phyloP scores from a whole-genome alignment of 371 early-diverging fungal genomes.

The Cokeromyces recurvatus region DNA sequence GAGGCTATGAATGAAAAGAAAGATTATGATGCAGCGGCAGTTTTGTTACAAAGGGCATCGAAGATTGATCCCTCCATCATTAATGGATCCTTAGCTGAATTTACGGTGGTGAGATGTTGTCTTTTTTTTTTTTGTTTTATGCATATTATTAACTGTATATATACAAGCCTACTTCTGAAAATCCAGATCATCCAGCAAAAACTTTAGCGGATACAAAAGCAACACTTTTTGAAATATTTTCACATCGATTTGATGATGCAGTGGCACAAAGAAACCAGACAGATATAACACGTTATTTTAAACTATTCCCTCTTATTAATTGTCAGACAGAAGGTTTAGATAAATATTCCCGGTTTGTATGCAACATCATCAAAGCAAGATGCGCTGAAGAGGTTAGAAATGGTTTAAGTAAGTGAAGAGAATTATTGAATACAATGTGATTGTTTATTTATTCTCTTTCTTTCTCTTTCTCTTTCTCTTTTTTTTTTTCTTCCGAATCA shows the following conservation, averaged over 20 bases:
- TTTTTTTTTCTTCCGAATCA: too few species aligned
- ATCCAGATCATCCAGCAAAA: slow-evolving; percentile 64
- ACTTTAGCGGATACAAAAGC: slow-evolving; percentile 58
- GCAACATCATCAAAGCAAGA: slow-evolving; percentile 65
- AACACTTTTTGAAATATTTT: slow-evolving; percentile 63
- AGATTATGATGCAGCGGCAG: slow-evolving; percentile 78
- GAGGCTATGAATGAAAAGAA: slow-evolving; percentile 56
- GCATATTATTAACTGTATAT: neutral
- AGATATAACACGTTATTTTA: slow-evolving; percentile 79
- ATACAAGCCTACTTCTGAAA: slow-evolving; percentile 50
- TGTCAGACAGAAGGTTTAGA: slow-evolving; percentile 81
- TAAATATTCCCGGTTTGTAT: slow-evolving; percentile 80
- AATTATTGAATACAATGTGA: neutral
- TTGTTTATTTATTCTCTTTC: slow-evolving; percentile 7
- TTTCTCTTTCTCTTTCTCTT: too few species aligned
- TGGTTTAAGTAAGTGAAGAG: slow-evolving; percentile 28
- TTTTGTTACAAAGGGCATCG: slow-evolving; percentile 62
- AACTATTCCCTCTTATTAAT: slow-evolving; percentile 84
- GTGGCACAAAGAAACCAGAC: slow-evolving; percentile 64
- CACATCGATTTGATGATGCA: slow-evolving; percentile 76
- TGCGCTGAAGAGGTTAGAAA: slow-evolving; percentile 62
- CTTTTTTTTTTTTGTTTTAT: neutral
- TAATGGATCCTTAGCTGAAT: slow-evolving; percentile 69
- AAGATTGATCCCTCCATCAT: slow-evolving; percentile 58
- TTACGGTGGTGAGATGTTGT: slow-evolving; percentile 35